Evolutionary conservation across 257 asterid genomes (phyloP), one percentile per base, ranked within the genome.

Genomic region (Fraxinus anomala): DNA sequence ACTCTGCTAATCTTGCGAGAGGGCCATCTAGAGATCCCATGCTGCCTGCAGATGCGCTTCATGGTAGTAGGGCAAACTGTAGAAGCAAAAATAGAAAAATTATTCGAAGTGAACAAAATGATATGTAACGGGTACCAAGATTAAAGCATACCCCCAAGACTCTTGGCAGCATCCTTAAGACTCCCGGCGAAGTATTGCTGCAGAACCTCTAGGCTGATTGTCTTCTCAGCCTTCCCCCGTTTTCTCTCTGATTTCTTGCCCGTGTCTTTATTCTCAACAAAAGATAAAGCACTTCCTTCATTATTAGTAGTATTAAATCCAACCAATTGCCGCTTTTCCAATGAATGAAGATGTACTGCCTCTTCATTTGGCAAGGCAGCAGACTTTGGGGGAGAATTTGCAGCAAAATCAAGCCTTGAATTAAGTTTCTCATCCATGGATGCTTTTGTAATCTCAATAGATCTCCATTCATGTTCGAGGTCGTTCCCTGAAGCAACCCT

Each of bases 1-100:
- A 94, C 99, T 89, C 92, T 94, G 84, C 90, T 94, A 83, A 92
- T 94, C 91, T 92, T 92, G 84, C 97, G 97, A 51, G 99, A 94
- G 74, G 99, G 97, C 99, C 97, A 94, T 44, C 97, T 87, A 26
- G 97, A 91, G 79, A 94, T 94, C 68, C 97, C 99, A 40, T 92
- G 97, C 81, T 92, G 96, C 85, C 99, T 86, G 79, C 99, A 94
- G 72, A 94, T 92, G 42, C 97, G 95, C 84, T 92, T 94, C 97
- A 92, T 90, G 36, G 97, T 94, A 70, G 98, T 92, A 37, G 97
- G 98, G 82, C 98, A 92, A 84, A 94, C 98, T 94, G 94, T 73
- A 82, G 80, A 61, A 66, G 79, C 67, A 65, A 77, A 82, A 72
- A 17, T 0, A 6, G n/a, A 54, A 6, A 5, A 6, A 6, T 71